These are phyloP conservation scores for Kwoniella heveanensis DNA, from an alignment of 768 basidiomycete species.

Conservation along the genomic window DNA sequence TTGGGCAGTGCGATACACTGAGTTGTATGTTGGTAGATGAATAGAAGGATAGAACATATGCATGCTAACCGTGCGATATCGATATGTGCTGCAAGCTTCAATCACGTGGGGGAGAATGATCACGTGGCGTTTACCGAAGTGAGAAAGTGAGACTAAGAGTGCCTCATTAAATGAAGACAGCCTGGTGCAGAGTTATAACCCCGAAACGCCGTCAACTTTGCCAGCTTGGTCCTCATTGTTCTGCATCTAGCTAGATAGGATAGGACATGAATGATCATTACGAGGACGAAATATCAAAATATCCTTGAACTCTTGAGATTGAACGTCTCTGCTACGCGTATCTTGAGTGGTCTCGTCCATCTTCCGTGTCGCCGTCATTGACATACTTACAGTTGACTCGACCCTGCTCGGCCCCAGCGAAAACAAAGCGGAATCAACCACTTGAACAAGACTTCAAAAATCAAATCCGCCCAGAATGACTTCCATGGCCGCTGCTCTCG, in stretches of 20 bases:
- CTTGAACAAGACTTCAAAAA: background rate
- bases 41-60: no score
- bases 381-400: no score
- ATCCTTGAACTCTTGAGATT: background rate
- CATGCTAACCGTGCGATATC: no score
- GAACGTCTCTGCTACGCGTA: background rate
- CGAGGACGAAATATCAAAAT: no score
- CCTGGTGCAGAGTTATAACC: background rate
- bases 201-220: conserved; percentile 27
- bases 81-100: no score
- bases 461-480: conserved; percentile 54
- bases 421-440: background rate
- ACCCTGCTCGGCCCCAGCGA: no score
- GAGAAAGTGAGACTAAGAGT: background rate
- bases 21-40: no score
- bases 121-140: no score
- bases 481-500: conserved; percentile 91
- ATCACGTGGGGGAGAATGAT: no score
- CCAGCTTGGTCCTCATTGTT: conserved; percentile 1
- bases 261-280: no score
- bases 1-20: no score
- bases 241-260: no score
- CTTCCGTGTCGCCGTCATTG: background rate
- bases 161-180: conserved; percentile 1
- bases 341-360: background rate